phyloP scores from a whole-genome alignment of 495 filamentous ascomycete species.

The Neurospora tetrasperma region DNA sequence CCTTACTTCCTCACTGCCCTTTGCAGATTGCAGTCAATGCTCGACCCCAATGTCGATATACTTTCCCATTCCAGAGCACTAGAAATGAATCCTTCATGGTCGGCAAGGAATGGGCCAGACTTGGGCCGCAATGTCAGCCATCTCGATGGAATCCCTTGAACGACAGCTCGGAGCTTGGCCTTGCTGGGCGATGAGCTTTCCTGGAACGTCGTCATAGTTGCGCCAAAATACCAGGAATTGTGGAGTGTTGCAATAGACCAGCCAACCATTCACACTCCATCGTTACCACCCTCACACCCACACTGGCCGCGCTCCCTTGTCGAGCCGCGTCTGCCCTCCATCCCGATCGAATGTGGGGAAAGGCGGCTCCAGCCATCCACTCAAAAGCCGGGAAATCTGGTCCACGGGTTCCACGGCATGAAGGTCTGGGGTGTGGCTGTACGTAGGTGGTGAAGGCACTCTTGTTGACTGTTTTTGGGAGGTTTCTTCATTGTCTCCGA shows the following conservation, averaged over 20 bases:
- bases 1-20: neutral
- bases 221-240: neutral
- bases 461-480: neutral
- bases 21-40: neutral
- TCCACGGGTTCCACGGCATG: neutral
- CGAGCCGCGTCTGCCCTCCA: neutral
- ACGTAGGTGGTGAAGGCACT: neutral
- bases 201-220: neutral
- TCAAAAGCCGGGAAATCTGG: neutral
- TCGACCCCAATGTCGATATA: neutral
- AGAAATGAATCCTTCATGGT: neutral
- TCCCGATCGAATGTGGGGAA: neutral
- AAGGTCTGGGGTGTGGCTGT: neutral
- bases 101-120: neutral
- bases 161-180: neutral
- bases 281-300: neutral
- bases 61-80: neutral
- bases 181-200: neutral
- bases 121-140: neutral
- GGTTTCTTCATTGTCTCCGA: neutral
- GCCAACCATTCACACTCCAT: neutral
- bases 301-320: neutral
- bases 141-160: neutral
- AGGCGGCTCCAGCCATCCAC: neutral
- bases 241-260: neutral